These are phyloP conservation scores for Cornus suecica DNA, from an alignment of 148 eudicot genomes.

Conservation along the genomic window DNA sequence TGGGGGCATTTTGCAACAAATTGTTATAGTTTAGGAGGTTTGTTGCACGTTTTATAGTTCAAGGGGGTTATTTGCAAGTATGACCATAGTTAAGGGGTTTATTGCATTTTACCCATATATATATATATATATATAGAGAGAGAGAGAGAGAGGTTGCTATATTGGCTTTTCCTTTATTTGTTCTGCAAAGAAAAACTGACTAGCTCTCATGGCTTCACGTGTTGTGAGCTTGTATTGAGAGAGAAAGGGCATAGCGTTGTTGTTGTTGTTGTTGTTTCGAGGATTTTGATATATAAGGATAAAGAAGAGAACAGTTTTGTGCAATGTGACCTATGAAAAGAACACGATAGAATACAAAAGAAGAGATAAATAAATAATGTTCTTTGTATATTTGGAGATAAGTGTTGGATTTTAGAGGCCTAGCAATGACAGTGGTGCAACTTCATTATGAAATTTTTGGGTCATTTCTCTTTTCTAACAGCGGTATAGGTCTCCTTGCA, in stretches of 20 bases:
- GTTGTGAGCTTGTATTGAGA: conserved; percentile 1
- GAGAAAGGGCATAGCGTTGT: neutral
- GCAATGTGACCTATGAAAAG: neutral
- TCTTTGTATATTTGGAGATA: neutral
- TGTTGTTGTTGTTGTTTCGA: neutral
- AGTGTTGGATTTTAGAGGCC: no score
- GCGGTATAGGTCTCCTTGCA: no score
- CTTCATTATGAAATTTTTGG: neutral
- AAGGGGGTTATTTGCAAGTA: no score
- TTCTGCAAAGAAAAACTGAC: neutral
- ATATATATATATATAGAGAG: no score
- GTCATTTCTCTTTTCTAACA: no score
- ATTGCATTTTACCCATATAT: no score
- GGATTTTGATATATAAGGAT: neutral
- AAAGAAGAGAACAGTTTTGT: neutral
- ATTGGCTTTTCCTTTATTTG: neutral
- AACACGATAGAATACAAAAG: neutral
- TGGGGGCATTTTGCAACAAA: no score
- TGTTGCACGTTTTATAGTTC: no score
- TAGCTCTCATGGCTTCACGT: conserved; percentile 15
- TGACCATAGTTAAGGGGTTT: no score
- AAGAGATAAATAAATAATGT: neutral
- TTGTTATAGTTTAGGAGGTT: no score
- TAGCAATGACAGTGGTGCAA: neutral
- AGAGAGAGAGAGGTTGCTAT: conserved; percentile 2